A percentile compares a stretch with the other conserved stretches of the same genome.
These are phyloP conservation scores for Starmerella stigmatis DNA, from an alignment of 805 yeast genomes.

Conservation along the genomic window DNA sequence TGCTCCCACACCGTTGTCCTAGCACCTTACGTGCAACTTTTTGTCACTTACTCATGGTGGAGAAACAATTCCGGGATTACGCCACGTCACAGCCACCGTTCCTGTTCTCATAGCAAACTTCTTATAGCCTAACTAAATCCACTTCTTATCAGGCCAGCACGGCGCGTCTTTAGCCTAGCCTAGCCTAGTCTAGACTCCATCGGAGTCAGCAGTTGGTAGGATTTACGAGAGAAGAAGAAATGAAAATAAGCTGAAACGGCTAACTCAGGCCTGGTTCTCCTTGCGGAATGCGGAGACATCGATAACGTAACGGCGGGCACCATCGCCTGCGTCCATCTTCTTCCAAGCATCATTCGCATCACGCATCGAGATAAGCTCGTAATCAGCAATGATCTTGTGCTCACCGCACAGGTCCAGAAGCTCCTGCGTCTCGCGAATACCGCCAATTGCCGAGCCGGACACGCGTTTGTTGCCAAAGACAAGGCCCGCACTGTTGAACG, in stretches of 20 bases:
- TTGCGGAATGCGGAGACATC: conserved; percentile 9
- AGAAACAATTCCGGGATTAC: too few relatives aligned
- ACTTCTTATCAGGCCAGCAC: too few relatives aligned
- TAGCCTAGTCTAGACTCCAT: too few relatives aligned
- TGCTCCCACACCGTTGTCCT: too few relatives aligned
- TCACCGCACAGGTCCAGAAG: conserved; percentile 56
- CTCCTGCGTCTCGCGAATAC: conserved; percentile 52
- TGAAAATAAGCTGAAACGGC: not conserved
- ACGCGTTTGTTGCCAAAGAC: conserved; percentile 35
- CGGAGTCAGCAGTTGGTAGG: too few relatives aligned
- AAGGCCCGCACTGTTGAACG: conserved; percentile 40
- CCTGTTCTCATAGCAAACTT: too few relatives aligned
- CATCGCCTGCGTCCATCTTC: conserved; percentile 12
- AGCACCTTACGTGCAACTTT: too few relatives aligned
- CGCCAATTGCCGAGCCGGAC: conserved; percentile 47
- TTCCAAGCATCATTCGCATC: conserved; percentile 19
- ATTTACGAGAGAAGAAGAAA: not conserved
- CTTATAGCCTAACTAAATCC: too few relatives aligned
- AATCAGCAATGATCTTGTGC: conserved; percentile 50
- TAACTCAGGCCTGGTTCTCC: not conserved
- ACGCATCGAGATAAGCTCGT: conserved; percentile 45
- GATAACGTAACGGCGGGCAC: conserved; percentile 17
- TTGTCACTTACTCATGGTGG: too few relatives aligned
- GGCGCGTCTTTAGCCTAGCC: too few relatives aligned
- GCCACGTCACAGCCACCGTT: too few relatives aligned